Conservation (phyloP, 2,329 filamentous ascomycete genomes). For the Aspergillus glaucus region DNA sequence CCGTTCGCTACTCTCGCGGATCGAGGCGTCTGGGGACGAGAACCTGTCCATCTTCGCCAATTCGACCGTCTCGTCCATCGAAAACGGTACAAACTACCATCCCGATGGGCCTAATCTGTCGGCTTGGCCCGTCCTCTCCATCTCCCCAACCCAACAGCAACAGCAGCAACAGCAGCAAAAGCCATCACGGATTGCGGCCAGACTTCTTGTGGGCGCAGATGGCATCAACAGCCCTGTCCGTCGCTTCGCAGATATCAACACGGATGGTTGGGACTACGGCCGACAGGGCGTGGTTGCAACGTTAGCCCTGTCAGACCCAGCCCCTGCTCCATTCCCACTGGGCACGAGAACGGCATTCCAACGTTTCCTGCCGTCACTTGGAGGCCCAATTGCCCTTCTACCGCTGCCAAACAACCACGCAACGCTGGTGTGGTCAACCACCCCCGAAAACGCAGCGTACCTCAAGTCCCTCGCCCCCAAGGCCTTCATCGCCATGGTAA, state of each 20-base stretch:
- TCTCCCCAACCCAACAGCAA: conserved; percentile 49
- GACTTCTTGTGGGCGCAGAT: conserved; percentile 86
- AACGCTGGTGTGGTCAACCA: conserved; percentile 92
- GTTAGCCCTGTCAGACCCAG: conserved; percentile 57
- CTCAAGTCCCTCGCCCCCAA: conserved; percentile 67
- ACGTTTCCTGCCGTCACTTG: conserved; percentile 74
- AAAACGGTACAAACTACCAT: conserved; percentile 61
- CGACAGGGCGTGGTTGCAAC: conserved; percentile 89
- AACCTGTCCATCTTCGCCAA: conserved; percentile 65
- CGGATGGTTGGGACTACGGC: conserved; percentile 87
- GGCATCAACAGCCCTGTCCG: conserved; percentile 92
- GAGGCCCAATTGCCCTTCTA: conserved; percentile 81
- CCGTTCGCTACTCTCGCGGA: conserved; percentile 64
- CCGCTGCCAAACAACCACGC: conserved; percentile 78
- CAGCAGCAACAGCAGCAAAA: neutral
- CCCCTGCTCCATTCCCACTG: conserved; percentile 19
- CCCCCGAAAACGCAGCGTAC: conserved; percentile 67
- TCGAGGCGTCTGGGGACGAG: conserved; percentile 58
- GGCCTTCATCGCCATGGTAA: conserved; percentile 82
- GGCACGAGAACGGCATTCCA: conserved; percentile 77
- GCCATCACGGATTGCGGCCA: conserved; percentile 61
- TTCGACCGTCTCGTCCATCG: conserved; percentile 72
- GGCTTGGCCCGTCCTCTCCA: conserved; percentile 77
- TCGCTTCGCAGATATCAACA: conserved; percentile 77
- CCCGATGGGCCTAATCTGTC: conserved; percentile 67